These are phyloP conservation scores for Neofusicoccum ribis DNA, from an alignment of 2,329 filamentous ascomycete species.

Conservation along the genomic window DNA sequence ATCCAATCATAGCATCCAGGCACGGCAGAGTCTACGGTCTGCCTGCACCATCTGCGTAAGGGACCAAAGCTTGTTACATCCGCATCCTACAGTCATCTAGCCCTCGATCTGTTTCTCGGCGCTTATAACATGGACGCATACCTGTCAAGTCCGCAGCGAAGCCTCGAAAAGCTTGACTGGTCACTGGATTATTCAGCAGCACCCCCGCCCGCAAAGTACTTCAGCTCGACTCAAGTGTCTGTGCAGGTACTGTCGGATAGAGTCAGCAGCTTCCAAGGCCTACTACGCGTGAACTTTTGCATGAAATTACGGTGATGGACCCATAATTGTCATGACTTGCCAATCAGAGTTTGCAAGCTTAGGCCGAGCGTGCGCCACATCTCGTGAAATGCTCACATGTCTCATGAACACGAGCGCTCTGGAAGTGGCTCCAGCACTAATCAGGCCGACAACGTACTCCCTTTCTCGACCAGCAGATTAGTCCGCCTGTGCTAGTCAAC, in stretches of 20 bases:
- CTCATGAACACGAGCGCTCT: neutral
- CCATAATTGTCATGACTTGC: too few relatives aligned
- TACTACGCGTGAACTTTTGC: too few relatives aligned
- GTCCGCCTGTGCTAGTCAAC: too few relatives aligned
- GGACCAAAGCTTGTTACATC: conserved; percentile 4
- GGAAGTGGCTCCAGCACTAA: neutral
- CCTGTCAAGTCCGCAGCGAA: neutral
- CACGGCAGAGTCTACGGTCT: neutral
- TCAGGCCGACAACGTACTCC: neutral
- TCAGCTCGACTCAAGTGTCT: neutral
- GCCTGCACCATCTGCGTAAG: neutral
- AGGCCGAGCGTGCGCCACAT: neutral
- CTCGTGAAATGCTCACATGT: neutral
- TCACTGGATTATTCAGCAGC: neutral
- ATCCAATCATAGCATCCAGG: neutral
- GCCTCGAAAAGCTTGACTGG: neutral
- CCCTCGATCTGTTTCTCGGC: neutral
- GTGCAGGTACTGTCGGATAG: neutral
- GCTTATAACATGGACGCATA: neutral
- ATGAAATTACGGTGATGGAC: too few relatives aligned
- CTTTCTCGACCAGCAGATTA: too few relatives aligned
- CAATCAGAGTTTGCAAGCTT: neutral
- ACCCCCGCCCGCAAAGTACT: neutral
- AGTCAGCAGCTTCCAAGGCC: too few relatives aligned
- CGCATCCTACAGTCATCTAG: neutral